Evolutionary conservation across 108 stramenopile species (phyloP).

Genomic region (Skeletonema potamos): DNA sequence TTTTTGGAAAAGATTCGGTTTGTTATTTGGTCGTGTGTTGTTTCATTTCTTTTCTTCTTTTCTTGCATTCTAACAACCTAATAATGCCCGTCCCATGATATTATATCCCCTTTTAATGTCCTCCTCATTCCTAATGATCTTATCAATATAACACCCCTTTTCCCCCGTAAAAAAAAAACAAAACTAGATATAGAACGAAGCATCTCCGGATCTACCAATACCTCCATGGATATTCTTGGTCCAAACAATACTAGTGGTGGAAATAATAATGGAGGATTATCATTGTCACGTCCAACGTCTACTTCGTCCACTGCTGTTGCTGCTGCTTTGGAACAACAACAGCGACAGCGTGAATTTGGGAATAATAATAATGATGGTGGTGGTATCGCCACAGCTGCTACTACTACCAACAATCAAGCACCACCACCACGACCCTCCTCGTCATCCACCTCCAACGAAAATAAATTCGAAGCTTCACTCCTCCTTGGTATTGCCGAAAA

Average conservation of each 20-base stretch:
- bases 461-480: conserved; percentile 17
- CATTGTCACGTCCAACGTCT: background rate
- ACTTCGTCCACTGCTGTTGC: background rate
- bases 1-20: background rate
- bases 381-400: background rate
- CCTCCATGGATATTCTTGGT: background rate
- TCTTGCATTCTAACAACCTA: too few relatives aligned
- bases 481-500: conserved; percentile 14
- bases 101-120: background rate
- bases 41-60: too few relatives aligned
- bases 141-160: too few relatives aligned
- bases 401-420: background rate
- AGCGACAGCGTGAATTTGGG: too few relatives aligned
- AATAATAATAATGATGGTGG: background rate
- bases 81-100: too few relatives aligned
- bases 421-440: background rate
- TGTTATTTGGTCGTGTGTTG: too few relatives aligned
- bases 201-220: background rate
- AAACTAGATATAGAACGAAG: background rate
- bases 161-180: too few relatives aligned
- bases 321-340: too few relatives aligned
- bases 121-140: background rate
- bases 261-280: background rate
- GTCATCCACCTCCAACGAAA: background rate
- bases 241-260: background rate